These are phyloP conservation scores for Penicillium occitanis DNA, from an alignment of 2,329 filamentous ascomycete species.

Conservation along the genomic window DNA sequence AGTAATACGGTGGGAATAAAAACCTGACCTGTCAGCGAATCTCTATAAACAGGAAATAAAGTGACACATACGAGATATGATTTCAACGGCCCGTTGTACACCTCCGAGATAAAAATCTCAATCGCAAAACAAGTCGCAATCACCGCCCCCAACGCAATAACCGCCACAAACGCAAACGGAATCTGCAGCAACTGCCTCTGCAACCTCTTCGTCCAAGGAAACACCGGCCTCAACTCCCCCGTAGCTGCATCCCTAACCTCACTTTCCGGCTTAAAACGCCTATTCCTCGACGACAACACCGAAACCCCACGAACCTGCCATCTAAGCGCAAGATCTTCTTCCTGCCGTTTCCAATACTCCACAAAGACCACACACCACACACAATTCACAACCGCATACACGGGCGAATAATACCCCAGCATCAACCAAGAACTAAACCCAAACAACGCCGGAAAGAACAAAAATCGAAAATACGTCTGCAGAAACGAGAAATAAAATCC, in stretches of 20 bases:
- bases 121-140: slow-evolving; percentile 90
- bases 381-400: slow-evolving; percentile 77
- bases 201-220: slow-evolving; percentile 75
- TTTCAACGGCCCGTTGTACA: slow-evolving; percentile 90
- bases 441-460: slow-evolving; percentile 77
- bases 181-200: slow-evolving; percentile 79
- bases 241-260: slow-evolving; percentile 77
- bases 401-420: slow-evolving; percentile 76
- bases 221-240: slow-evolving; percentile 74
- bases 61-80: slow-evolving; percentile 66
- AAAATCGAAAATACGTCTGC: slow-evolving; percentile 87
- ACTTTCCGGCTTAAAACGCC: slow-evolving; percentile 76
- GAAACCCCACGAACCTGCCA: slow-evolving; percentile 91
- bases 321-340: slow-evolving; percentile 79
- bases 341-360: slow-evolving; percentile 95
- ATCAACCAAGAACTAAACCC: slow-evolving; percentile 79
- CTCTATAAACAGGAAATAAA: slow-evolving; percentile 10
- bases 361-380: slow-evolving; percentile 89
- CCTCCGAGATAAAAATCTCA: slow-evolving; percentile 94
- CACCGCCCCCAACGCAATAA: slow-evolving; percentile 73
- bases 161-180: slow-evolving; percentile 80
- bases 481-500: slow-evolving; percentile 96
- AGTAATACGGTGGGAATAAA: slow-evolving; percentile 89
- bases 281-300: slow-evolving; percentile 72
- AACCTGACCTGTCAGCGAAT: slow-evolving; percentile 51